Evolutionary conservation across 1,284 basidiomycete genomes (phyloP).

Genomic region (Pterula multifida): DNA sequence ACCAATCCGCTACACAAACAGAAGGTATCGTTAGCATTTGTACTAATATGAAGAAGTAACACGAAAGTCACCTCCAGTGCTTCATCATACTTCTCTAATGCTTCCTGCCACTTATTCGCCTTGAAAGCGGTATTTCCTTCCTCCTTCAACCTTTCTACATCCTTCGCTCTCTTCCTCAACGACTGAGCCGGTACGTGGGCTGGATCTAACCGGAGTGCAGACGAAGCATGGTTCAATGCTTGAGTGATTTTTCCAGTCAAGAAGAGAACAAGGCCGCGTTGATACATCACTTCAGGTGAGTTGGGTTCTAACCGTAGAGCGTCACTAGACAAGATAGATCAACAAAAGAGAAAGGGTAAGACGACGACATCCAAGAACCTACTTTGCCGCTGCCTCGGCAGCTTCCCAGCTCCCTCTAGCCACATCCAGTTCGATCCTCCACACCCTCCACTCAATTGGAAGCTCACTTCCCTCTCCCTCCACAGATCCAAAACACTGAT

Average conservation of each 20-base stretch:
- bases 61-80: constrained; percentile 41
- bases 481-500: constrained; percentile 58
- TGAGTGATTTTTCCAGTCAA: constrained; percentile 61
- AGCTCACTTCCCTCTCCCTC: constrained; percentile 64
- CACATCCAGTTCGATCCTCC: constrained; percentile 68
- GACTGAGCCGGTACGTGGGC: constrained; percentile 60
- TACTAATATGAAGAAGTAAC: background rate
- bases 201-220: constrained; percentile 72
- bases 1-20: constrained; percentile 38
- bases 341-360: constrained; percentile 3
- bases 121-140: constrained; percentile 80
- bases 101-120: constrained; percentile 43
- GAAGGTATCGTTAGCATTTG: no score
- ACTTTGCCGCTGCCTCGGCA: constrained; percentile 65
- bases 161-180: constrained; percentile 65
- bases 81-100: constrained; percentile 57
- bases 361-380: constrained; percentile 17
- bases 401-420: constrained; percentile 58
- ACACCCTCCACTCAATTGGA: constrained; percentile 68
- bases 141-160: constrained; percentile 74
- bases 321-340: constrained; percentile 35
- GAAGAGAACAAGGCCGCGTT: constrained; percentile 75
- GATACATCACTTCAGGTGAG: constrained; percentile 71
- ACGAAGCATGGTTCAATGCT: constrained; percentile 60
- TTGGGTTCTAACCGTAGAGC: constrained; percentile 60